Percentiles rank a stretch among this genome's conserved stretches.
phyloP scores from a whole-genome alignment of 1,139 yeast genomes.

The Geotrichum australiense region DNA sequence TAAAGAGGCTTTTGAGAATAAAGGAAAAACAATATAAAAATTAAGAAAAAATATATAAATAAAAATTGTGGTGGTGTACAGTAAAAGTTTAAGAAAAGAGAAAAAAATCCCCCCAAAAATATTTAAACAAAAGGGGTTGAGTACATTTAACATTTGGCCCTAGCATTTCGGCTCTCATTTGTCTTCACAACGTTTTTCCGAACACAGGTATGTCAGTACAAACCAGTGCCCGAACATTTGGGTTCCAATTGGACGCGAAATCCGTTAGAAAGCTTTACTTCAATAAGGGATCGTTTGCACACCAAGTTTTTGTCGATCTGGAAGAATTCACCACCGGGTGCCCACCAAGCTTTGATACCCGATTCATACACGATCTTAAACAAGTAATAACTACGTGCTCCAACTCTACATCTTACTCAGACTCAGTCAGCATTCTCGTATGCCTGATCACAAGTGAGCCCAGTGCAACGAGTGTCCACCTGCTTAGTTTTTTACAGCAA shows the following conservation, averaged over 20 bases:
- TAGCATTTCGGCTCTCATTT: no score
- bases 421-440: constrained; percentile 7
- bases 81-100: no score
- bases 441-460: constrained; percentile 4
- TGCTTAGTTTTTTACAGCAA: constrained; percentile 12
- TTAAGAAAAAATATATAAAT: neutral
- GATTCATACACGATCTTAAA: constrained; percentile 2
- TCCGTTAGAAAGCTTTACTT: constrained; percentile 6
- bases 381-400: constrained; percentile 9
- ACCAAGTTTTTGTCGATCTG: constrained; percentile 13
- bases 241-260: constrained; percentile 7
- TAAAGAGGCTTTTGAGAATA: no score
- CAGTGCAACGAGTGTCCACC: constrained; percentile 1
- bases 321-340: neutral
- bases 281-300: constrained; percentile 2
- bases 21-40: neutral
- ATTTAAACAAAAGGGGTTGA: no score
- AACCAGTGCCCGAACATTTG: constrained; percentile 6
- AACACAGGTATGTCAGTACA: no score
- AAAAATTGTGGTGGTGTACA: no score
- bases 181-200: no score
- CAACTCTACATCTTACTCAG: neutral
- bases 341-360: constrained; percentile 1
- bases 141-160: no score
- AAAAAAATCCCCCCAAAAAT: no score